These are phyloP conservation scores for Pichia cactophila DNA, from an alignment of 1,139 yeast genomes.

Conservation along the genomic window DNA sequence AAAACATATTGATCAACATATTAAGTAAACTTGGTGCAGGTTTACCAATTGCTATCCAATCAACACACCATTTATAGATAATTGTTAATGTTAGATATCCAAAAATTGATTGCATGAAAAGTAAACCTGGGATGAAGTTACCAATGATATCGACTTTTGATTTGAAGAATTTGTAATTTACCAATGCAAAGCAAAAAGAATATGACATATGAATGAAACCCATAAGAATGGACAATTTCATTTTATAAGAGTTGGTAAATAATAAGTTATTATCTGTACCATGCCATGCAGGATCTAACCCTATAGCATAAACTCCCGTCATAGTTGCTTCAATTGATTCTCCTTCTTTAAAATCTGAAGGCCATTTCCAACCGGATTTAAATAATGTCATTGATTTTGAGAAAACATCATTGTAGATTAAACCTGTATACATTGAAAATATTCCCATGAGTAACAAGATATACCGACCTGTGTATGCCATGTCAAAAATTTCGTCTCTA, in stretches of 20 bases:
- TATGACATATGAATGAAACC: slow-evolving; percentile 94
- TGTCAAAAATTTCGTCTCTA: slow-evolving; percentile 89
- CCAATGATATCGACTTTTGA: slow-evolving; percentile 83
- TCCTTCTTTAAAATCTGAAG: slow-evolving; percentile 55
- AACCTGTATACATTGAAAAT: slow-evolving; percentile 90
- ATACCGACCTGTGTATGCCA: slow-evolving; percentile 92
- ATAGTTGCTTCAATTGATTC: slow-evolving; percentile 57
- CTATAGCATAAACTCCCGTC: slow-evolving; percentile 67
- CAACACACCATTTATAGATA: slow-evolving; percentile 89
- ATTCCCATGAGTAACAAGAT: slow-evolving; percentile 84
- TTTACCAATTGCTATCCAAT: slow-evolving; percentile 70
- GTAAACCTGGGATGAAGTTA: slow-evolving; percentile 85
- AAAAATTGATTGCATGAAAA: slow-evolving; percentile 93
- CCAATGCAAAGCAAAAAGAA: slow-evolving; percentile 76
- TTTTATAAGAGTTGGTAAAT: slow-evolving; percentile 90
- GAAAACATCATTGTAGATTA: slow-evolving; percentile 86
- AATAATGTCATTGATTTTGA: slow-evolving; percentile 85
- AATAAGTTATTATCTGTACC: slow-evolving; percentile 88
- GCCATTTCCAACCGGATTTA: slow-evolving; percentile 90
- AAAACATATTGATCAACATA: slow-evolving; percentile 93
- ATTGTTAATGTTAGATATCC: slow-evolving; percentile 83
- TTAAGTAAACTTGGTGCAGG: slow-evolving; percentile 91
- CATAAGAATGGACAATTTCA: slow-evolving; percentile 91
- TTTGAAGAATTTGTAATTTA: slow-evolving; percentile 65
- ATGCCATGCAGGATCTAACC: slow-evolving; percentile 95